Evolutionary conservation across 805 yeast species (phyloP), one percentile per base, ranked within the genome.

Genomic region (Grigorovia transvaalensis): DNA sequence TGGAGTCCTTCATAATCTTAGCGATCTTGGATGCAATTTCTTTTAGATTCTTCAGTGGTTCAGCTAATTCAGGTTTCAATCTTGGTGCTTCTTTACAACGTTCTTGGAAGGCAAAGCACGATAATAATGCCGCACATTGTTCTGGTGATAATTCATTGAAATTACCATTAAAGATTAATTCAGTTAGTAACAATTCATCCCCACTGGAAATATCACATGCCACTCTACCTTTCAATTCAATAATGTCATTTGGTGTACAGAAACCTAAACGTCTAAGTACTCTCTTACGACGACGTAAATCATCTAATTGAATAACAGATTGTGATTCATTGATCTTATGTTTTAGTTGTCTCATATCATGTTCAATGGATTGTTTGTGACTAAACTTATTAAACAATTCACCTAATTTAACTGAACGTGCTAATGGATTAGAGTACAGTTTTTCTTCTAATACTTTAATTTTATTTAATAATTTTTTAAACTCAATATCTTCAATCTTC

Each of bases 31-130:
- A 71, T 1, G 99, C 99, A 84, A 89, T 87, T 57, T 88, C 93
- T 68, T 85, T 90, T 76, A 93, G 74, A 15, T 82, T 82, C 57
- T 89, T 83, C 64, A 87, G 77, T 2, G 99, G 98, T 63, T 89
- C 97, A n/a, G 91, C 82, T 49, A 93, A 74, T 59, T 89, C 96
- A 0, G 96, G 89, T 59, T 86, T 82, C 59, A 93, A 74, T 57
- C 91, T 79, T 50, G 96, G 93, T 0, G 81, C 77, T 63, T 87
- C 96, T 65, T 89, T 89, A 44, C 96, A 86, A 63, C 95, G 80
- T 66, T 95, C 99, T 68, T 93, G 96, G 78, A 93, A 93, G 5
- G 95, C 97, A 69, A 91, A 93, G 71, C 97, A 89, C 41, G 96
- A 89, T 50, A 93, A 70, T 50, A 93, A 71, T 0, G 97, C 88